Conservation (phyloP, 2,329 filamentous ascomycete genomes). For the Neonectria neomacrospora region DNA sequence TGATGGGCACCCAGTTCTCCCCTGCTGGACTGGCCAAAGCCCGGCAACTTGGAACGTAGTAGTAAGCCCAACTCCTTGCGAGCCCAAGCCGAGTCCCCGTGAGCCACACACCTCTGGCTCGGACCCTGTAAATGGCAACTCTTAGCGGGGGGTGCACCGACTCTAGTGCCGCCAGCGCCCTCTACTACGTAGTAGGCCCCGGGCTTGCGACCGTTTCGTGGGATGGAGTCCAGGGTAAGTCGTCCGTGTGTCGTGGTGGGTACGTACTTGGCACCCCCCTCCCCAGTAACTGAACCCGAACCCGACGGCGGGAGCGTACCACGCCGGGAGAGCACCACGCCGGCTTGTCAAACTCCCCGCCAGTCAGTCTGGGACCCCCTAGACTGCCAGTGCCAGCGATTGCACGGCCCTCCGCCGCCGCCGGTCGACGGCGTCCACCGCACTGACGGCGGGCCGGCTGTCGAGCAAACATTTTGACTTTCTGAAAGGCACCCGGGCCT, state of each 20-base stretch:
- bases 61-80: background rate
- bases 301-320: constrained; percentile 1
- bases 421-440: constrained; percentile 7
- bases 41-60: background rate
- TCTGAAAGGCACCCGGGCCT: constrained; percentile 16
- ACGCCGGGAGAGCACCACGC: constrained; percentile 11
- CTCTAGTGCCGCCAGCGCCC: background rate
- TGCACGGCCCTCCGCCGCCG: constrained; percentile 18
- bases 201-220: constrained; percentile 1
- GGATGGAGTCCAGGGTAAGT: background rate
- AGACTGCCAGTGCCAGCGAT: constrained; percentile 25
- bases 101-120: constrained; percentile 1
- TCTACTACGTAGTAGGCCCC: too few relatives aligned
- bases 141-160: constrained; percentile 1
- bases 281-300: background rate
- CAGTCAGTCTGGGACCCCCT: background rate
- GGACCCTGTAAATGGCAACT: background rate
- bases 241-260: too few relatives aligned
- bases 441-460: constrained; percentile 15
- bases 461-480: constrained; percentile 19
- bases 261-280: background rate
- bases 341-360: constrained; percentile 9
- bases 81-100: background rate
- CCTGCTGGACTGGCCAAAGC: constrained; percentile 18
- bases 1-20: constrained; percentile 30